Evolutionary conservation across 2,329 filamentous ascomycete genomes (phyloP), one percentile per base, ranked within the genome.

Genomic region (Cordyceps pruinosa): DNA sequence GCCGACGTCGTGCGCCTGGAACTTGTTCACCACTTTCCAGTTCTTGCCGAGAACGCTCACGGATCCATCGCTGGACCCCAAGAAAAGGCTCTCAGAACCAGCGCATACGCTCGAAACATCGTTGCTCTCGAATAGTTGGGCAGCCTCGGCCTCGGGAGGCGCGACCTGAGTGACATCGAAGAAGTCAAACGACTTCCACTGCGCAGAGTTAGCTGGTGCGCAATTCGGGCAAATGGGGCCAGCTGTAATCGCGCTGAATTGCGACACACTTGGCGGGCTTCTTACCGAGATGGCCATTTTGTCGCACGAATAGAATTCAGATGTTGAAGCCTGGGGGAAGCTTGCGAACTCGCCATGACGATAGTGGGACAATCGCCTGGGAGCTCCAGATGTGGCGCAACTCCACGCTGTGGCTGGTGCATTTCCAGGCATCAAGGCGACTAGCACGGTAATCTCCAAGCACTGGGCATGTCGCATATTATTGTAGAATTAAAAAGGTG

Each of bases 121-220:
- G 69, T 82, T 84, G 81, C 89, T 88, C 72, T 92, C 87, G 76
- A 95, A 88, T 69, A 91, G 81, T 68, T 85, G 81, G 65, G 85
- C 84, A 69, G 85, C 87, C 69, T 95, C 90, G 67, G 87, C 87
- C 71, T 95, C 88, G 65, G 82, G 82, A 66, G 92, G 81, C 68
- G 87, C 85, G 72, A 97, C 86, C 70, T 89, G 87, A 70, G 85
- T 85, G 72, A 96, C 90, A 75, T 97, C 90, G 83, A 99, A 97
- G 86, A 99, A 99, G 81, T 96, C 92, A 78, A 99, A 99, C 65
- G 88, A 87, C 88, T 97, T 97, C 93, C 94, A 97, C 93, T 96
- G 64, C 21, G 21, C 12, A 35, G 7, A 3, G 37, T 57, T 37
- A 57, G 46, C 35, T 5, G 17, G 15, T 15, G 15, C 3, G n/a